Conservation (phyloP, 768 basidiomycete genomes). For the Auricularia sp. region DNA sequence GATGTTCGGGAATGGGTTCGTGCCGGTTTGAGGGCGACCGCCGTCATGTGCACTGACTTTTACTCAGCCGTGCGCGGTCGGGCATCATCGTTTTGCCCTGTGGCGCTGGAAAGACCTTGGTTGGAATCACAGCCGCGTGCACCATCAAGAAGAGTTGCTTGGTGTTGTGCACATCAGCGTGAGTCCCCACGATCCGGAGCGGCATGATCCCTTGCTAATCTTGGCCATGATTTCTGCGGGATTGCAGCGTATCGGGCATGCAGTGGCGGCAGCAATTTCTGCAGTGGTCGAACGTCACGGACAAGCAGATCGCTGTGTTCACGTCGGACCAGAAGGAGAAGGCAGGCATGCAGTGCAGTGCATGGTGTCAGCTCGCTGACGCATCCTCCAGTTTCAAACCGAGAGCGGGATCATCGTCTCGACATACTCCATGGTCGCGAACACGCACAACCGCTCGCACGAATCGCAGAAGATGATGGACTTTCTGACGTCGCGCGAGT, state of each 20-base stretch:
- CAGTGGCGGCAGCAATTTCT: constrained; percentile 99
- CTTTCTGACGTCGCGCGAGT: constrained; percentile 93
- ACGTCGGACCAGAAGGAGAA: constrained; percentile 98
- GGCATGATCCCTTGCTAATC: not conserved
- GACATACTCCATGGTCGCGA: constrained; percentile 99
- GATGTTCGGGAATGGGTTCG: constrained; percentile 98
- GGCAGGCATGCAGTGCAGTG: constrained; percentile 29
- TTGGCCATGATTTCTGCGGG: not conserved
- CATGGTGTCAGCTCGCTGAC: not conserved
- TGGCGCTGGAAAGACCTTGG: constrained; percentile 96
- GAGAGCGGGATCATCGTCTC: constrained; percentile 98
- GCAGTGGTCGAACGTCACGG: constrained; percentile 97
- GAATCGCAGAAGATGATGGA: constrained; percentile 99
- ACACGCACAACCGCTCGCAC: constrained; percentile 96
- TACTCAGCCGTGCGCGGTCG: constrained; percentile 80
- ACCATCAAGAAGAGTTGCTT: constrained; percentile 99
- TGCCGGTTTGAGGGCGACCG: constrained; percentile 9
- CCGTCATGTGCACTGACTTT: constrained; percentile 1
- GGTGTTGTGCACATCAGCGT: constrained; percentile 96
- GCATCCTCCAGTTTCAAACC: constrained; percentile 65
- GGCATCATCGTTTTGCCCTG: constrained; percentile 98
- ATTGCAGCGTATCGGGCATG: constrained; percentile 46
- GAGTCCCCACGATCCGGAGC: constrained; percentile 23
- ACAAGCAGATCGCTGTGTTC: constrained; percentile 92
- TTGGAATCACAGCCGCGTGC: constrained; percentile 98